Base-by-base conservation (phyloP, 2,329 filamentous ascomycete genomes). In the Phoma herbarum region DNA sequence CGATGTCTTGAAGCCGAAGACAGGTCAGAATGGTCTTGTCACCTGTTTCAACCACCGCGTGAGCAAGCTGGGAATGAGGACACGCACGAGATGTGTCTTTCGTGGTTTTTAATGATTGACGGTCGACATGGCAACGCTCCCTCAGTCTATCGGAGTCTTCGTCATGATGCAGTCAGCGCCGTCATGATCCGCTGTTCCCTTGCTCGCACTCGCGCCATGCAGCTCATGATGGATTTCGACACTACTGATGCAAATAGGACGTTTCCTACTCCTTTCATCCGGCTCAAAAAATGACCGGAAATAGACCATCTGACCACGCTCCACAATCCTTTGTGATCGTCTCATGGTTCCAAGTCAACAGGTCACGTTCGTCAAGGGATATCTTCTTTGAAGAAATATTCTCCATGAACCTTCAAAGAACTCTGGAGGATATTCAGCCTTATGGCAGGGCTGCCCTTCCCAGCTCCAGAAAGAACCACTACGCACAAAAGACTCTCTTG, bases 111-210 rank as follows among this genome's bases (percentile, higher is more conserved):
- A 49, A 58, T 29, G 41, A 39, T 41, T 23, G 8, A 33, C 37
- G 3, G 56, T 58, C 16, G 29, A 44, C 50, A 48, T 50, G 25
- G 56, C 56, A 58, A 58, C 56, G 51, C 49, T 20, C 43, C 41
- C 33, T 47, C 51, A 23, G 25, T 35, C 42, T 45, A 39, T 33
- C 49, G 37, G 28, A 50, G 28, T 43, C 25, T 49, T 37, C 14
- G 28, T 33, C 16, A 37, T 23, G 22, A 58, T 52, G 55, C 55
- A 52, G 48, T 58, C 55, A 58, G 55, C 55, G 16, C 49, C 49
- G 44, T 49, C 49, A 52, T 45, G 44, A 58, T 44, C 55, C 55
- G 39, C 55, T 39, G 12, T 39, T 37, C 43, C 49, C 55, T 58
- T 58, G 48, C 43, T 11, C 49, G 33, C 44, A 35, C n/a, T 26